Percentiles rank a stretch among this genome's conserved stretches.
Evolutionary conservation across 75 land plant species (phyloP).

Genomic region (Cupressus sempervirens): DNA sequence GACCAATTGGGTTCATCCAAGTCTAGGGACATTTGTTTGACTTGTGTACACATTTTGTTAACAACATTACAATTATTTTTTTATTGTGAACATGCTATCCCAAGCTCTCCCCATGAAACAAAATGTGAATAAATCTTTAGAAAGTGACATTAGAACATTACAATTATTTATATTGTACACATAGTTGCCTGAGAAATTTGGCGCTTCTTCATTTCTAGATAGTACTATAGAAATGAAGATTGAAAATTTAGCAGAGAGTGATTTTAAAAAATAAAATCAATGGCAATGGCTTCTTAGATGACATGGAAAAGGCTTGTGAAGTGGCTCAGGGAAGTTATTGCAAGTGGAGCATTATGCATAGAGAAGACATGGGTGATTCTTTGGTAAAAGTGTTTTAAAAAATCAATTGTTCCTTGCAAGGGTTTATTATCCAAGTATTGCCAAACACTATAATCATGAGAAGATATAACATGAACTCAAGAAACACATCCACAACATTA

Average conservation of each 20-base stretch:
- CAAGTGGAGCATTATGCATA: conserved; percentile 71
- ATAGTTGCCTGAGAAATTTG: too few species aligned
- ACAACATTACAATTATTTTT: too few species aligned
- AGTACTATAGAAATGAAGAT: too few species aligned
- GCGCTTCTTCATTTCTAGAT: too few species aligned
- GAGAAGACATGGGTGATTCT: conserved; percentile 68
- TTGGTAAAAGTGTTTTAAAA: conserved; percentile 72
- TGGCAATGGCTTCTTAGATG: conserved; percentile 9
- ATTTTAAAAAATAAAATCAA: neutral
- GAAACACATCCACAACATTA: conserved; percentile 60
- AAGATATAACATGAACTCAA: conserved; percentile 61
- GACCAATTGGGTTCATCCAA: too few species aligned
- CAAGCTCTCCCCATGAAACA: too few species aligned
- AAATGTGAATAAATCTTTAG: too few species aligned
- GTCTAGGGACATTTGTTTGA: too few species aligned
- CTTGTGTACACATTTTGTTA: too few species aligned
- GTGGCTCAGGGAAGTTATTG: conserved; percentile 76
- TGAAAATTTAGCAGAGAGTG: neutral
- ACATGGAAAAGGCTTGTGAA: conserved; percentile 38
- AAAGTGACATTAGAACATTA: too few species aligned
- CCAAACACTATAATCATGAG: conserved; percentile 44
- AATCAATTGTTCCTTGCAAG: conserved; percentile 90
- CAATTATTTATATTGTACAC: too few species aligned
- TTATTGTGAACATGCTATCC: too few species aligned
- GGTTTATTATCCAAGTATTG: conserved; percentile 77